A percentile compares a stretch with the other conserved stretches of the same genome.
Conservation (phyloP, 352 stramenopile genomes). For the Pythium sp. region DNA sequence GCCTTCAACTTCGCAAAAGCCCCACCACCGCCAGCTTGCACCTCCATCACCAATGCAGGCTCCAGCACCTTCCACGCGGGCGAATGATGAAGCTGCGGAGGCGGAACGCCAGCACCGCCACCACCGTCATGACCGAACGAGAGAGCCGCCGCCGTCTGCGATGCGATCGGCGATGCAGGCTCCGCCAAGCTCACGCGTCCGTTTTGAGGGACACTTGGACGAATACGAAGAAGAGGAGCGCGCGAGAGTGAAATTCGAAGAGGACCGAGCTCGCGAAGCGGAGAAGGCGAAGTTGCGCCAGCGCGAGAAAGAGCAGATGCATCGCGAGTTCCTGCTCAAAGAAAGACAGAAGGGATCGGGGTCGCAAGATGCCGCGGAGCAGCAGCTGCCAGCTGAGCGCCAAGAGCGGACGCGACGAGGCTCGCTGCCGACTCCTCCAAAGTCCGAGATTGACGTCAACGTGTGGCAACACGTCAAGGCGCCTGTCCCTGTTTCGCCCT, state of each 20-base stretch:
- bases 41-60: neutral
- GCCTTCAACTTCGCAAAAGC: neutral
- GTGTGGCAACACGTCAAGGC: constrained; percentile 12
- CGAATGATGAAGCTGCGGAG: neutral
- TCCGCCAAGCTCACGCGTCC: constrained; percentile 44
- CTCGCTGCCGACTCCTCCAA: constrained; percentile 18
- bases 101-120: constrained; percentile 17
- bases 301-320: constrained; percentile 13
- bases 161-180: constrained; percentile 25
- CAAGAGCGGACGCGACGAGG: constrained; percentile 8
- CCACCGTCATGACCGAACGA: constrained; percentile 15
- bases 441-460: constrained; percentile 29
- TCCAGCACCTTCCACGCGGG: neutral
- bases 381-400: neutral
- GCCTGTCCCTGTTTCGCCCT: neutral
- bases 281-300: constrained; percentile 15
- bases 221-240: constrained; percentile 15
- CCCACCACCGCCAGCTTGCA: neutral
- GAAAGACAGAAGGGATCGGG: constrained; percentile 11
- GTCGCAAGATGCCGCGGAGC: constrained; percentile 7
- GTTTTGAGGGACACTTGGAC: constrained; percentile 19
- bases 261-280: neutral
- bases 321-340: constrained; percentile 10
- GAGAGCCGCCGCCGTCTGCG: constrained; percentile 33
- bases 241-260: constrained; percentile 7